Evolutionary conservation across 257 asterid genomes (phyloP).

Genomic region (Salvia splendens): DNA sequence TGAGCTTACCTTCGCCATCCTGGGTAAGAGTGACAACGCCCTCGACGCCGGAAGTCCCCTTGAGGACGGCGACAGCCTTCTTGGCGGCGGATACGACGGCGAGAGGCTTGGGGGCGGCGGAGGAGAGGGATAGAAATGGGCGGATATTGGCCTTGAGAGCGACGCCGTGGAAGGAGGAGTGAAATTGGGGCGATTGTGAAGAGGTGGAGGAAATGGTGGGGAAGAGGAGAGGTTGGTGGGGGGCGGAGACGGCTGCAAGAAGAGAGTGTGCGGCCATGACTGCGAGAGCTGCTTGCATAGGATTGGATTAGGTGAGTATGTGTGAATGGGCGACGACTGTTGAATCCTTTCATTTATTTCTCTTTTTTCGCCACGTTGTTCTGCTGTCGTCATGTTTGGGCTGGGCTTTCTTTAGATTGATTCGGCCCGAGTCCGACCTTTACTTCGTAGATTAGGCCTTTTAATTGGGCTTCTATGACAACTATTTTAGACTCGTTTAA

Average conservation of each 20-base stretch:
- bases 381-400: background rate
- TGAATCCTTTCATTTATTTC: background rate
- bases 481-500: no score
- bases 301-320: slow-evolving; percentile 34
- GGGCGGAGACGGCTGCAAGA: slow-evolving; percentile 40
- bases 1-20: slow-evolving; percentile 60
- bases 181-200: slow-evolving; percentile 37
- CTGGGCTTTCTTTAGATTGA: background rate
- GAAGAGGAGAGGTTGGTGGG: slow-evolving; percentile 42
- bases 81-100: slow-evolving; percentile 71
- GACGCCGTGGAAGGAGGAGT: slow-evolving; percentile 63
- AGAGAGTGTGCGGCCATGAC: slow-evolving; percentile 77
- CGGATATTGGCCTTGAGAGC: slow-evolving; percentile 57
- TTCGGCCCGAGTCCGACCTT: no score
- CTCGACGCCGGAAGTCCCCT: slow-evolving; percentile 79
- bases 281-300: slow-evolving; percentile 56
- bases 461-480: no score
- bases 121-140: slow-evolving; percentile 48
- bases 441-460: no score
- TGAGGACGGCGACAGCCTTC: slow-evolving; percentile 88
- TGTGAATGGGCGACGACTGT: slow-evolving; percentile 15
- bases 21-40: slow-evolving; percentile 90
- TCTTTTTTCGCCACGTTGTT: background rate
- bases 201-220: slow-evolving; percentile 42
- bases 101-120: slow-evolving; percentile 57